A percentile compares a stretch with the other conserved stretches of the same genome.
Evolutionary conservation across 306 rosid genomes (phyloP).

Genomic region (Phaseolus lunatus): DNA sequence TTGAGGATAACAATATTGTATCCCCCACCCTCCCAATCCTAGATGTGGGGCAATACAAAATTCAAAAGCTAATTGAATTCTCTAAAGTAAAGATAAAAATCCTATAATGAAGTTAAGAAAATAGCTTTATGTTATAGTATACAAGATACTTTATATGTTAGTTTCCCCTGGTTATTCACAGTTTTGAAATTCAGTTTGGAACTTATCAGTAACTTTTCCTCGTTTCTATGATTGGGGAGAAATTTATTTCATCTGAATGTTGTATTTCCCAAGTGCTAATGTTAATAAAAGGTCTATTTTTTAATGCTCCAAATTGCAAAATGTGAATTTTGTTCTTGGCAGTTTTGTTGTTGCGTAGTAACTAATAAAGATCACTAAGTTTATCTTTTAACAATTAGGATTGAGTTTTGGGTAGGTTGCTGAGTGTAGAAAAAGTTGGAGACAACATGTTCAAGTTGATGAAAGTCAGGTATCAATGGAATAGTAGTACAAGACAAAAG

Average conservation of each 20-base stretch:
- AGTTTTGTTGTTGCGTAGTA: too few relatives aligned
- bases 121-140: neutral
- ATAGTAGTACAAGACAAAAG: too few relatives aligned
- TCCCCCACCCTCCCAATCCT: neutral
- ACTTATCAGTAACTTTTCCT: neutral
- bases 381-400: too few relatives aligned
- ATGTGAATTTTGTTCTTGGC: too few relatives aligned
- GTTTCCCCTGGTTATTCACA: neutral
- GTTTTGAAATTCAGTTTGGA: neutral
- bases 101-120: neutral
- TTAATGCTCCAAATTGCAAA: neutral
- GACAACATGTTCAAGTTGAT: too few relatives aligned
- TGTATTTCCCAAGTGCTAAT: too few relatives aligned
- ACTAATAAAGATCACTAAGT: too few relatives aligned
- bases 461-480: too few relatives aligned
- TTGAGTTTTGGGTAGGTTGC: too few relatives aligned
- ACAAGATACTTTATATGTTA: neutral
- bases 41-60: neutral
- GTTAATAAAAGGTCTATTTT: too few relatives aligned
- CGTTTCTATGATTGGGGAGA: neutral
- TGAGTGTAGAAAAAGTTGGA: too few relatives aligned
- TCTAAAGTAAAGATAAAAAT: neutral
- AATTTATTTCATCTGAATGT: neutral
- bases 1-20: neutral
- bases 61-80: neutral